Evolutionary conservation across 2,329 filamentous ascomycete species (phyloP), one percentile per base, ranked within the genome.

Genomic region (Colletotrichum sp.): DNA sequence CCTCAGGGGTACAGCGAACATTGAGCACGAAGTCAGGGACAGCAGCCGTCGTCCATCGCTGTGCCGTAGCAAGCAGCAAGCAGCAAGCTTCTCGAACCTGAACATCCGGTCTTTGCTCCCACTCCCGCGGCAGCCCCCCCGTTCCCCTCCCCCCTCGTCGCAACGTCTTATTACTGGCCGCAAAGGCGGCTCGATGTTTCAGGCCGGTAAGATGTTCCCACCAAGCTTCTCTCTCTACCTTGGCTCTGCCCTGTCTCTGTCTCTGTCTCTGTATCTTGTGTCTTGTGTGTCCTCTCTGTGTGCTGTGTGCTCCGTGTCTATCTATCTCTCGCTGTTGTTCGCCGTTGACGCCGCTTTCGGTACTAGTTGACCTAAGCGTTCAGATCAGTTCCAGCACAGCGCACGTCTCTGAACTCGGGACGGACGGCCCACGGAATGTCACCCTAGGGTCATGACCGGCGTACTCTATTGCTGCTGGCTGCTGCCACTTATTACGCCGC

Each of bases 141-240:
- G n/a, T 15, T 62, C 16, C 57, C 59, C 12, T 63, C n/a, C 36
- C 49, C 63, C 69, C 30, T 68, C 32, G 49, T 62, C 30, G 36
- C 60, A 21, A 49, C 70, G 28, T 32, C 59, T 39, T 65, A 60
- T 74, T 28, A 74, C 64, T 69, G 74, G 71, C 62, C 49, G 34
- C 59, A 49, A 64, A 28, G 34, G 57, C 73, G 57, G 34, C 73
- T 73, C 57, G 59, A 74, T 69, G 74, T 76, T 76, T 76, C 74
- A 76, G 74, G 74, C 64, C 59, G 64, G 74, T 76, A 76, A 76
- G 74, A 76, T 74, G 64, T 76, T 76, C 70, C 70, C 70, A 76
- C 74, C 74, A 74, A 73, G 59, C 55, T 59, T 74, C 21, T 69
- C 18, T 28, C 18, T 36, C 36, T 70, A 21, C 68, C 55, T 28